Evolutionary conservation across 2,329 filamentous ascomycete species (phyloP), one percentile per base, ranked within the genome.

Genomic region (Botrytis tulipae): DNA sequence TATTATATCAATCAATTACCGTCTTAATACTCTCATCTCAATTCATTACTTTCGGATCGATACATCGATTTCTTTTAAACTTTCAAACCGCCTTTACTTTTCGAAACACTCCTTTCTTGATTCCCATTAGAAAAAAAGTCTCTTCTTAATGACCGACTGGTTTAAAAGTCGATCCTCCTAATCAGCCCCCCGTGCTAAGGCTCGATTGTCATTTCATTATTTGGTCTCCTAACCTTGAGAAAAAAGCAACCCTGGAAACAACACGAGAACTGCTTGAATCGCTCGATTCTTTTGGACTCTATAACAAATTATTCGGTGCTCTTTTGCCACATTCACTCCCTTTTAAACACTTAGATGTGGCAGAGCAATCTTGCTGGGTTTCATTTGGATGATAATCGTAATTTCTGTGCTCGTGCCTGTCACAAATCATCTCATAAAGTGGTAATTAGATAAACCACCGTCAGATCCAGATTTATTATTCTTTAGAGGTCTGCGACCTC

Each of bases 361-460:
- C 71, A 73, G 63, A 51, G 18, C 51, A 60, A 51, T 73, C 40
- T 61, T 42, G 71, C 63, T 48, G 63, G 22, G 35, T 73, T 69
- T 73, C 71, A 73, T 73, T 69, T 73, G 63, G 54, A 73, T 73
- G 71, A 62, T 69, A 69, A 69, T 69, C 66, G 61, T 73, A 73
- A 73, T 73, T 37, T 59, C 51, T 57, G 63, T 73, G 66, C 71
- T 61, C 42, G 71, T 69, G 63, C 51, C 57, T 61, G 71, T 73
- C 44, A 60, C 51, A 73, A 61, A 46, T 61, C 48, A 37, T 73
- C 42, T 69, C 71, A 51, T 60, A 59, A 46, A 51, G 54, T 69
- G 63, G 42, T 44, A 73, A 32, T 61, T 69, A 25, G 32, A 61
- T 51, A 61, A 42, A 69, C 22, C 66, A 69, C 63, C 20, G 16